Evolutionary conservation across 495 filamentous ascomycete genomes (phyloP).

Genomic region (Penicillium coprophilum): DNA sequence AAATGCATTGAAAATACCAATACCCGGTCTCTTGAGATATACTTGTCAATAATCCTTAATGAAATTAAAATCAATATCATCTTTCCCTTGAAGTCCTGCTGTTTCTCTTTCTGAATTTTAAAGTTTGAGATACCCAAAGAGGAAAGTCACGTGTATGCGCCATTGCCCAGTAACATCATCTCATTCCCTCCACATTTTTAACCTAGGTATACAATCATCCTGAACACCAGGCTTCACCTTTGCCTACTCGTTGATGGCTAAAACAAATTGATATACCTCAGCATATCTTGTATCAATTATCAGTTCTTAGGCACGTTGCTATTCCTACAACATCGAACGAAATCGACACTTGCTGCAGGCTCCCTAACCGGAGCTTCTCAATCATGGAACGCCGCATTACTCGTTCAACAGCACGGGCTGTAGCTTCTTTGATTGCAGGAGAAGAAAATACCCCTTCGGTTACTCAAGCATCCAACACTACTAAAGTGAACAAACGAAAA

Average conservation of each 20-base stretch:
- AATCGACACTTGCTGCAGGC: neutral
- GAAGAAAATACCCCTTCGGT: slow-evolving; percentile 1
- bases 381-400: slow-evolving; percentile 25
- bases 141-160: neutral
- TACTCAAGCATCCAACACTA: neutral
- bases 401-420: slow-evolving; percentile 23
- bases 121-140: neutral
- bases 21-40: slow-evolving; percentile 8
- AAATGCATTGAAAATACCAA: slow-evolving; percentile 13
- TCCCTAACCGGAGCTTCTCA: neutral
- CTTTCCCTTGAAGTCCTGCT: neutral
- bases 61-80: slow-evolving; percentile 10
- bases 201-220: no score
- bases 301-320: neutral
- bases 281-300: neutral
- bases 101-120: neutral
- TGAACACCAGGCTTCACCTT: neutral
- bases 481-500: neutral
- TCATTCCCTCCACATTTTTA: no score
- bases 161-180: neutral
- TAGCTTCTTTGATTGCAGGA: slow-evolving; percentile 15
- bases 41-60: slow-evolving; percentile 7
- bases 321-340: neutral
- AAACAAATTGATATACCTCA: neutral
- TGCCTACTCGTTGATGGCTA: neutral